These are phyloP conservation scores for Beauveria varroae DNA, from an alignment of 2,329 filamentous ascomycete genomes.

Conservation along the genomic window DNA sequence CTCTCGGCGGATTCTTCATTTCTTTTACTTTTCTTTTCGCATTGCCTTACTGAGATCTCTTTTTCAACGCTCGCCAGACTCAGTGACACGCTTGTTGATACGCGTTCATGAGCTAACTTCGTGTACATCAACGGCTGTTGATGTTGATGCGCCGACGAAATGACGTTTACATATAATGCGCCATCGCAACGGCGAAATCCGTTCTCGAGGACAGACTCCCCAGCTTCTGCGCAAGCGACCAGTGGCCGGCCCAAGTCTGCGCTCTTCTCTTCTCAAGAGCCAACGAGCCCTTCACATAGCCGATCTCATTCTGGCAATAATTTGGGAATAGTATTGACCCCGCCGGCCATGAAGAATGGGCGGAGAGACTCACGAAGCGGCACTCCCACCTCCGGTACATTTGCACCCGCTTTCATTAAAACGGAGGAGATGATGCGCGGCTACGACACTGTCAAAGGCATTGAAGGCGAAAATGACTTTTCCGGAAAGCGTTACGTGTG, in stretches of 20 bases:
- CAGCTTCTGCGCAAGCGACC: conserved; percentile 51
- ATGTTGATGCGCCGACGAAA: conserved; percentile 20
- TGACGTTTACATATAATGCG: conserved; percentile 29
- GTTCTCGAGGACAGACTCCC: conserved; percentile 62
- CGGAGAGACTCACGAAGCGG: conserved; percentile 57
- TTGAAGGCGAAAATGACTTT: conserved; percentile 98
- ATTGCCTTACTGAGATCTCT: conserved; percentile 7
- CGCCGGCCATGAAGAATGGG: conserved; percentile 33
- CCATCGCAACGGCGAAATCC: conserved; percentile 68
- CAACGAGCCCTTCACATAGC: conserved; percentile 46
- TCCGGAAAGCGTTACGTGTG: conserved; percentile 98
- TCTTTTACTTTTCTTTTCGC: conserved; percentile 15
- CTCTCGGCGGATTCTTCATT: neutral
- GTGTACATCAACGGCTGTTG: conserved; percentile 19
- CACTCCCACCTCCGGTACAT: conserved; percentile 66
- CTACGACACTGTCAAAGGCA: conserved; percentile 55
- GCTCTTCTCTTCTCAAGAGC: conserved; percentile 46
- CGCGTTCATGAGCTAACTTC: conserved; percentile 14
- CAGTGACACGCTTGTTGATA: conserved; percentile 19
- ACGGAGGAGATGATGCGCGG: conserved; percentile 63
- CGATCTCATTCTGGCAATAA: conserved; percentile 63
- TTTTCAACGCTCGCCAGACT: neutral
- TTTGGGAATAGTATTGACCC: conserved; percentile 33
- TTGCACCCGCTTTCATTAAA: conserved; percentile 94
- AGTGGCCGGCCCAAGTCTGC: conserved; percentile 65